phyloP scores from a whole-genome alignment of 352 stramenopile species.

The Blastocystis sp. region DNA sequence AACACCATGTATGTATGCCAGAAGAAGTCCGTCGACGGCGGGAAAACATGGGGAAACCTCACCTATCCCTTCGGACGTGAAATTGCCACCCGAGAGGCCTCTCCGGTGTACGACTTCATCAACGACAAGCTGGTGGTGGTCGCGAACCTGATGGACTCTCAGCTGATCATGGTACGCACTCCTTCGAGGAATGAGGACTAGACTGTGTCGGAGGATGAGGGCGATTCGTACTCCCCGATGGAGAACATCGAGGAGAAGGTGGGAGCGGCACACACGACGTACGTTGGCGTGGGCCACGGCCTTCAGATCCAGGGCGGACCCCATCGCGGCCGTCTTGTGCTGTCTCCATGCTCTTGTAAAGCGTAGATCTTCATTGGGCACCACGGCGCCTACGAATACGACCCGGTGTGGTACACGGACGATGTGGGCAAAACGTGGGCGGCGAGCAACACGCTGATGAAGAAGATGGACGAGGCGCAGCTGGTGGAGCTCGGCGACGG shows the following conservation, averaged over 20 bases:
- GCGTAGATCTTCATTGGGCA: constrained; percentile 32
- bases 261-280: constrained; percentile 14
- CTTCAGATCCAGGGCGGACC: constrained; percentile 12
- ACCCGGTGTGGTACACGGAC: constrained; percentile 33
- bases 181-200: not conserved
- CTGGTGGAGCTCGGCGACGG: constrained; percentile 27
- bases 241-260: constrained; percentile 48
- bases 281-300: constrained; percentile 37
- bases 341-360: not conserved
- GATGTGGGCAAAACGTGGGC: constrained; percentile 8
- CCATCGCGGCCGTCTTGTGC: constrained; percentile 14
- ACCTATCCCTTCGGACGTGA: constrained; percentile 11
- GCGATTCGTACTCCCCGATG: constrained; percentile 41
- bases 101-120: constrained; percentile 20
- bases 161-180: constrained; percentile 17
- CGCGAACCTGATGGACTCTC: constrained; percentile 20
- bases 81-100: constrained; percentile 4
- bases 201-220: constrained; percentile 28
- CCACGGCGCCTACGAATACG: constrained; percentile 18
- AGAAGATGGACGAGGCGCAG: constrained; percentile 45
- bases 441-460: not conserved
- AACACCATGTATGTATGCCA: constrained; percentile 47
- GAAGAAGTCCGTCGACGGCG: constrained; percentile 35
- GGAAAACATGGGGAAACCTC: constrained; percentile 32
- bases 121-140: constrained; percentile 37